Evolutionary conservation across 768 basidiomycete species (phyloP).

Genomic region (Podaxis sp.): DNA sequence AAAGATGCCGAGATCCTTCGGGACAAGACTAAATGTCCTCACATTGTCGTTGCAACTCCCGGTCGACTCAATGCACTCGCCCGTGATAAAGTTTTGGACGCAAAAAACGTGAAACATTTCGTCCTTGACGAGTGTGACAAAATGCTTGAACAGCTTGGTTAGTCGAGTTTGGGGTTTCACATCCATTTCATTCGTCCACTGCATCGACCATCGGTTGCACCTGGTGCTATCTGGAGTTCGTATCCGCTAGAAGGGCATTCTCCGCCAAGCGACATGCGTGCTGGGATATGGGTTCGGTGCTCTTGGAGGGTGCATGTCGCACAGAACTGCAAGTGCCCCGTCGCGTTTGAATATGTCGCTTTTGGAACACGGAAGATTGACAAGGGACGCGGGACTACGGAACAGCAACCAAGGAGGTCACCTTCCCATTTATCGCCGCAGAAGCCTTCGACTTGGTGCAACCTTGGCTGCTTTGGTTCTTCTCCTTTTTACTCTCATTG

Average conservation of each 20-base stretch:
- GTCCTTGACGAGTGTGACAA: slow-evolving; percentile 99
- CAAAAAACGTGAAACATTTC: slow-evolving; percentile 98
- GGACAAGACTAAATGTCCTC: slow-evolving; percentile 96
- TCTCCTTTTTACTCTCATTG: slow-evolving; percentile 46
- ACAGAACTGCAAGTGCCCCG: background rate
- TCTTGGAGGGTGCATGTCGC: slow-evolving; percentile 4
- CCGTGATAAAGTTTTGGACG: slow-evolving; percentile 93
- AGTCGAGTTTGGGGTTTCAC: slow-evolving; percentile 69
- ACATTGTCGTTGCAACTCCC: slow-evolving; percentile 98
- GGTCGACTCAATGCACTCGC: slow-evolving; percentile 95
- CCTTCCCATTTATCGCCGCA: slow-evolving; percentile 9
- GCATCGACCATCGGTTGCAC: slow-evolving; percentile 41
- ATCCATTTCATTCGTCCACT: slow-evolving; percentile 50
- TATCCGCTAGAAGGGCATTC: slow-evolving; percentile 13
- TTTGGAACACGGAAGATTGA: slow-evolving; percentile 2
- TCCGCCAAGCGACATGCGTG: slow-evolving; percentile 4
- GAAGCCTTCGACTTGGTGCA: slow-evolving; percentile 20
- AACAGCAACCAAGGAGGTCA: slow-evolving; percentile 12
- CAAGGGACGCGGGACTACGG: background rate
- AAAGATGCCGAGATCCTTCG: slow-evolving; percentile 94
- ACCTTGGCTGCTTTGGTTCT: slow-evolving; percentile 36
- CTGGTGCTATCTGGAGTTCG: slow-evolving; percentile 22
- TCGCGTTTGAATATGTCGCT: background rate
- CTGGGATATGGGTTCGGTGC: slow-evolving; percentile 1
- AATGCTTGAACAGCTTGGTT: slow-evolving; percentile 99